Conservation (phyloP, 768 basidiomycete species). For the Dendrothele bispora region DNA sequence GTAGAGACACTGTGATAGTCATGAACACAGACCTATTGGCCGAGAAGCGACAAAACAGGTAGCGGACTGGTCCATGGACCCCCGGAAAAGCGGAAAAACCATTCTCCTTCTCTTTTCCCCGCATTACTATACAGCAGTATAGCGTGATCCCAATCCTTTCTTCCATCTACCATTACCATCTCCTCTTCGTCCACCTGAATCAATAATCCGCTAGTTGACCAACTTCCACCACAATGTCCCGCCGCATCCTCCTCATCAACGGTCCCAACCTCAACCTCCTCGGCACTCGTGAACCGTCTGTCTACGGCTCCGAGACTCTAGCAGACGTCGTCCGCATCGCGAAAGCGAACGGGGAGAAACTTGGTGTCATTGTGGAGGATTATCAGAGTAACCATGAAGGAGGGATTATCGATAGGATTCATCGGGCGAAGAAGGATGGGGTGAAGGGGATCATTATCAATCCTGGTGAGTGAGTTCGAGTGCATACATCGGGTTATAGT, state of each 20-base stretch:
- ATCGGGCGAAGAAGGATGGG: slow-evolving; percentile 15
- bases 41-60: too few species aligned
- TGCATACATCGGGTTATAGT: too few species aligned
- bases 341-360: slow-evolving; percentile 9
- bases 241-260: slow-evolving; percentile 2
- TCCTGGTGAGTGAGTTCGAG: slow-evolving; percentile 15
- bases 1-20: too few species aligned
- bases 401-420: slow-evolving; percentile 21
- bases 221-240: slow-evolving; percentile 1
- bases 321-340: slow-evolving; percentile 11
- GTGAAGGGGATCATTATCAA: slow-evolving; percentile 22
- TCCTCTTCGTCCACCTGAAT: too few species aligned
- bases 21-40: too few species aligned
- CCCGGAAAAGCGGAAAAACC: too few species aligned
- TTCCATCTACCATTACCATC: too few species aligned
- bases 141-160: too few species aligned
- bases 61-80: too few species aligned
- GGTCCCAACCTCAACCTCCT: slow-evolving; percentile 4
- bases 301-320: slow-evolving; percentile 17
- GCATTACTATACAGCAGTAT: too few species aligned
- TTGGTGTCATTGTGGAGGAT: slow-evolving; percentile 12
- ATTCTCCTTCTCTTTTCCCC: too few species aligned
- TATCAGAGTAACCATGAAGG: slow-evolving; percentile 25
- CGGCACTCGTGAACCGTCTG: slow-evolving; percentile 12
- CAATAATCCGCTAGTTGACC: too few species aligned